Conservation (phyloP, 495 filamentous ascomycete species). For the Trichocladium uniseriatum region DNA sequence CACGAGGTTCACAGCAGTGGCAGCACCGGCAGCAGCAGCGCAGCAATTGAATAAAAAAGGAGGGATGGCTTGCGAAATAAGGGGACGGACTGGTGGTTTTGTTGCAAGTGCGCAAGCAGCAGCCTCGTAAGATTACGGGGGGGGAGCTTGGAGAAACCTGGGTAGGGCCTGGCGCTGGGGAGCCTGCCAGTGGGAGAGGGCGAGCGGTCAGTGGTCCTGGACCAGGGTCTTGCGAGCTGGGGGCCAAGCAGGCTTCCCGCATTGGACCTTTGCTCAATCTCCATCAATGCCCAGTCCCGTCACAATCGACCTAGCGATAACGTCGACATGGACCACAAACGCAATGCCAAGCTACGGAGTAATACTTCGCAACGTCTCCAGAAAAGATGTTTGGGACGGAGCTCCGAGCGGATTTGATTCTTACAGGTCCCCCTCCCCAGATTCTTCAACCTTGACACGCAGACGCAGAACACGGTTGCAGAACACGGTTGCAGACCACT, state of each 20-base stretch:
- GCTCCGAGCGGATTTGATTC: no score
- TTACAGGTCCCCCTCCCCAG: no score
- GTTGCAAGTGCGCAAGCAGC: slow-evolving; percentile 13
- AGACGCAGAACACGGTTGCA: no score
- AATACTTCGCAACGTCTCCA: no score
- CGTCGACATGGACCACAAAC: not conserved
- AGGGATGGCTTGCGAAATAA: slow-evolving; percentile 12
- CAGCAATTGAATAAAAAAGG: slow-evolving; percentile 9
- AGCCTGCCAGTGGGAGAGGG: not conserved
- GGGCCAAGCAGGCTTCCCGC: slow-evolving; percentile 2
- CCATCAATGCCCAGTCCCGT: not conserved
- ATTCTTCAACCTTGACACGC: no score
- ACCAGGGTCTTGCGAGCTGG: not conserved
- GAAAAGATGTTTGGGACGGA: no score
- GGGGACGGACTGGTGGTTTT: slow-evolving; percentile 20
- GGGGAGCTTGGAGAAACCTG: slow-evolving; percentile 19
- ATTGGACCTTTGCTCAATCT: not conserved
- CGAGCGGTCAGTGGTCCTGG: slow-evolving; percentile 6
- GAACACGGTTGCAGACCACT: not conserved
- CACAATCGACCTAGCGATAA: not conserved
- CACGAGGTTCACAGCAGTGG: slow-evolving; percentile 5
- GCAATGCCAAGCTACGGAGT: no score
- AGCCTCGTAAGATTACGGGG: slow-evolving; percentile 27
- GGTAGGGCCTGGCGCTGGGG: not conserved
- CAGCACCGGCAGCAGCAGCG: slow-evolving; percentile 1